Evolutionary conservation across 2,329 filamentous ascomycete genomes (phyloP), one percentile per base, ranked within the genome.

Genomic region (Setomelanomma holmii): DNA sequence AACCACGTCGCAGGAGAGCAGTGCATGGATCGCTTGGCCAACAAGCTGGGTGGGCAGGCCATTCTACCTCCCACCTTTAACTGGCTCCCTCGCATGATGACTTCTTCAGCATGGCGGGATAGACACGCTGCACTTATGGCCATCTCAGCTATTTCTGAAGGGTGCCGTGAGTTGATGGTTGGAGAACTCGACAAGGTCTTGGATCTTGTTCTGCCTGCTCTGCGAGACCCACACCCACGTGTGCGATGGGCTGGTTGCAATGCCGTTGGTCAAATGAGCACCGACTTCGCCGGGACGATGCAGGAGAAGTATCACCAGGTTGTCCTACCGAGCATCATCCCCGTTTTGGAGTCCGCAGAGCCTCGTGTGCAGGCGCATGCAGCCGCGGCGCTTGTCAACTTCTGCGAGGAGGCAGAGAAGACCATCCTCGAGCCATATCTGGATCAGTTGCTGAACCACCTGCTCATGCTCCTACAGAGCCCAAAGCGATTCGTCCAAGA

Each of bases 201-300:
- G 41, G 91, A 96, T 60, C 83, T 99, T 49, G 93, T 99, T n/a
- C 86, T 97, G 43, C 95, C 95, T 14, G 90, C 93, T 30, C 83
- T 99, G 30, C 87, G 89, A 66, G 93, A 99, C 71, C 84, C 89
- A 34, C 95, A 99, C 71, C 90, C 95, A 35, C 90, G 95, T 71
- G 95, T 99, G 49, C 89, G 93, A 67, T 99, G 96, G 88, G 95
- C 95, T 45, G 95, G 93, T 27, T 99, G 95, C 80, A 98, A 99
- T 71, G 95, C 95, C 36, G 84, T 99, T n/a, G 95, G 95, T 22
- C 95, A 99, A 76, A 99, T 99, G 95, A 98, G 93, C 79, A 99
- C 95, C 24, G 95, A 99, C 72, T 99, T 99, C 75, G 93, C 96
- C 11, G 93, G 93, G 11, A 96, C 90, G 10, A 98, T 99, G 93